Conservation (phyloP, 2,329 filamentous ascomycete species). For the Cordyceps pruinosa region DNA sequence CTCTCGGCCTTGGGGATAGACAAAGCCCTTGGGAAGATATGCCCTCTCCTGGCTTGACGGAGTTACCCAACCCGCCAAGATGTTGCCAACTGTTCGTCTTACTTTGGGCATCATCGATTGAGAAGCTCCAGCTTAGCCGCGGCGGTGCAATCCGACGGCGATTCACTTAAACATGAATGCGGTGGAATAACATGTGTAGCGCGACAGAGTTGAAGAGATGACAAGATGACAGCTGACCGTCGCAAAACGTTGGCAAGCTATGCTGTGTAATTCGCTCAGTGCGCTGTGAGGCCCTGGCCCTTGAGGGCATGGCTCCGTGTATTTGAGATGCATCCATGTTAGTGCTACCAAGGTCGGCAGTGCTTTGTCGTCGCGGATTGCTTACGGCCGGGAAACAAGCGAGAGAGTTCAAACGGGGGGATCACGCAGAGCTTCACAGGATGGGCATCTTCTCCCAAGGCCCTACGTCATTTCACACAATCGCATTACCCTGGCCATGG, state of each 20-base stretch:
- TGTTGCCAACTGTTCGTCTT: background rate
- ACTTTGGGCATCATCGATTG: background rate
- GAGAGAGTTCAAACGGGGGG: background rate
- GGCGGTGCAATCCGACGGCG: no score
- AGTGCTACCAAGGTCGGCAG: background rate
- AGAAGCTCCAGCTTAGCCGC: background rate
- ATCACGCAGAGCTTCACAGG: background rate
- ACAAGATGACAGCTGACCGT: background rate
- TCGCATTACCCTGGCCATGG: background rate
- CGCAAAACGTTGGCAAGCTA: background rate
- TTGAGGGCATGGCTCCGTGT: background rate
- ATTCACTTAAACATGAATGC: background rate
- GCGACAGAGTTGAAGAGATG: background rate
- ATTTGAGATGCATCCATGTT: background rate
- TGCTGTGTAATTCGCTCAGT: background rate
- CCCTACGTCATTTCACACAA: background rate
- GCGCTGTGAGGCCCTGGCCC: background rate
- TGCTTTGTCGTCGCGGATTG: background rate
- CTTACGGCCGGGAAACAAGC: background rate
- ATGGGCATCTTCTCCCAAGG: background rate
- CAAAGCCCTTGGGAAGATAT: no score
- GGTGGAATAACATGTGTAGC: background rate
- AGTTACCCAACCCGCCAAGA: background rate
- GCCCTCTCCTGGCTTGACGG: background rate
- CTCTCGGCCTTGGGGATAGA: background rate